A percentile compares a stretch with the other conserved stretches of the same genome.
These are phyloP conservation scores for Tetradesmus lagerheimii DNA, from an alignment of 139 green algal species.

Conservation along the genomic window DNA sequence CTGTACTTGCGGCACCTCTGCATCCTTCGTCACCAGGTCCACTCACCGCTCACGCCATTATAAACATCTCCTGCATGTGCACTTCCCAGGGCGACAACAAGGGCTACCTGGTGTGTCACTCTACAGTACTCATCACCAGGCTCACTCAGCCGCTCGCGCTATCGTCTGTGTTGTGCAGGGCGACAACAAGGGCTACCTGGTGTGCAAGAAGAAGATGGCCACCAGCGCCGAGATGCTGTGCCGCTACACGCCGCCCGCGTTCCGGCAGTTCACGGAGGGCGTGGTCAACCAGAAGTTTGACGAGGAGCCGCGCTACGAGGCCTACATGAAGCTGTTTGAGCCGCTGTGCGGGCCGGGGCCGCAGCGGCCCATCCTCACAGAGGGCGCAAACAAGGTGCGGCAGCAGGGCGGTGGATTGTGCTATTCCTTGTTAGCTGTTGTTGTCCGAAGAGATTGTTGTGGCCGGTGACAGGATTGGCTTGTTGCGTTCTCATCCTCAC, in stretches of 20 bases:
- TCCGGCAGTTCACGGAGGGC: constrained; percentile 79
- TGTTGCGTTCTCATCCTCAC: no score
- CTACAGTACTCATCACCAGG: no score
- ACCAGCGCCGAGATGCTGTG: constrained; percentile 96
- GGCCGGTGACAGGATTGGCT: no score
- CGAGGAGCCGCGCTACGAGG: constrained; percentile 90
- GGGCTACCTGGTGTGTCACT: no score
- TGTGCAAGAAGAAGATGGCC: constrained; percentile 99
- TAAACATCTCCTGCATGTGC: no score
- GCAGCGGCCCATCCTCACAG: constrained; percentile 88
- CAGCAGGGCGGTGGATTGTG: neutral
- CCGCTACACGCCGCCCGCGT: constrained; percentile 95
- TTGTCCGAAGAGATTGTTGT: no score
- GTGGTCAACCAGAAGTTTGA: constrained; percentile 99
- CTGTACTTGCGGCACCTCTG: no score
- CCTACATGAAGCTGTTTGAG: constrained; percentile 95
- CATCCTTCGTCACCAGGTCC: no score
- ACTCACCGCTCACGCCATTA: no score
- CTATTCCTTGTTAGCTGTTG: no score
- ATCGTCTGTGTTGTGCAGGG: constrained; percentile 65
- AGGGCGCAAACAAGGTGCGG: constrained; percentile 66
- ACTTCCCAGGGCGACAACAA: no score
- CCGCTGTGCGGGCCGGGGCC: constrained; percentile 87
- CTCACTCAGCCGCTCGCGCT: no score
- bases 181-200: constrained; percentile 99